phyloP scores from a whole-genome alignment of 2,329 filamentous ascomycete genomes.

The Conoideocrella luteorostrata region DNA sequence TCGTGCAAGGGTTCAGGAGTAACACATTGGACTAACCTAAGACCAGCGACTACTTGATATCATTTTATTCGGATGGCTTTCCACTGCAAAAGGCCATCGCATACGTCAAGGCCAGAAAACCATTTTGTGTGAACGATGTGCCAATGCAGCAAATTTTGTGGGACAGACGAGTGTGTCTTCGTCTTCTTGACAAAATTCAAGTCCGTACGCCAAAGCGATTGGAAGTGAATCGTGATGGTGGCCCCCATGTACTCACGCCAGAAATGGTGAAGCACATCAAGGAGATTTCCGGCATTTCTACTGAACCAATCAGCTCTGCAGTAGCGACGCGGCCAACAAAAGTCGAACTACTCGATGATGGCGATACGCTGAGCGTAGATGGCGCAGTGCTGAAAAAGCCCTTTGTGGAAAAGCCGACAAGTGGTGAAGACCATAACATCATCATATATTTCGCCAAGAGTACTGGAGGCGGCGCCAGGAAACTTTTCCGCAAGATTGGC shows the following conservation, averaged over 20 bases:
- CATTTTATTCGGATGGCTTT: conserved; percentile 97
- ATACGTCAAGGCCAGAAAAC: conserved; percentile 86
- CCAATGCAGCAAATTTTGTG: conserved; percentile 96
- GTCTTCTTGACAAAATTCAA: conserved; percentile 79
- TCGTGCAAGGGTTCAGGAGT: too few species aligned
- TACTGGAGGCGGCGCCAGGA: conserved; percentile 79
- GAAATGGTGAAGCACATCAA: conserved; percentile 77
- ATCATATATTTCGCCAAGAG: conserved; percentile 93
- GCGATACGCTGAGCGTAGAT: conserved; percentile 82
- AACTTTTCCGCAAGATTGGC: conserved; percentile 92
- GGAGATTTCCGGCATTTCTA: conserved; percentile 68
- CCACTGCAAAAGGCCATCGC: conserved; percentile 95
- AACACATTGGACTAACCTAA: conserved; percentile 8
- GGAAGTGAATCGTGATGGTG: conserved; percentile 90
- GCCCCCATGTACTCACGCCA: conserved; percentile 68
- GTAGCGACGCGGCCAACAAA: conserved; percentile 58
- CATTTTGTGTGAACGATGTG: conserved; percentile 95
- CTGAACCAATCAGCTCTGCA: conserved; percentile 63
- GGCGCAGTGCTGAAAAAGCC: conserved; percentile 78
- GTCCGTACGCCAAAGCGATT: conserved; percentile 84
- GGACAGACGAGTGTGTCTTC: conserved; percentile 87
- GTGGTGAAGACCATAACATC: conserved; percentile 97
- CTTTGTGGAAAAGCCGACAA: conserved; percentile 98
- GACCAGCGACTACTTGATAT: conserved; percentile 79
- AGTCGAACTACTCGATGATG: conserved; percentile 83